phyloP scores from a whole-genome alignment of 371 early-diverging fungal species.

The Rhizopus arrhizus region DNA sequence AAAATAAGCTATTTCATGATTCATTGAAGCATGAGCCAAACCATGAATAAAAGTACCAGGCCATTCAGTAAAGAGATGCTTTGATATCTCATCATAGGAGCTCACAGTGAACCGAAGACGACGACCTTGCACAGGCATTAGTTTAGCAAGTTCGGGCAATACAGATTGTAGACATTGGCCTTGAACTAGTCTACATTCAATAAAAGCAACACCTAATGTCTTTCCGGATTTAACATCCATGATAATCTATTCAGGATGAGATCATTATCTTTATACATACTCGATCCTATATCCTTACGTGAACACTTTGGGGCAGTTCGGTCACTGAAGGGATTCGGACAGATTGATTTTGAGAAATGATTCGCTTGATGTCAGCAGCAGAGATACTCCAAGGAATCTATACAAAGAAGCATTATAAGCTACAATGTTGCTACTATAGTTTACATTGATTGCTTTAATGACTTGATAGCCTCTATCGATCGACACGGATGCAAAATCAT shows the following conservation, averaged over 20 bases:
- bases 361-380: constrained; percentile 1
- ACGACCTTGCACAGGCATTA: constrained; percentile 13
- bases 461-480: not conserved
- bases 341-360: not conserved
- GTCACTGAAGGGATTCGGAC: not conserved
- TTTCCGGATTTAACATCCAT: constrained; percentile 27
- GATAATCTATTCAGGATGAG: constrained; percentile 12
- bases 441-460: constrained; percentile 12
- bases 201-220: constrained; percentile 14
- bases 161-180: not conserved
- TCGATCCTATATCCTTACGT: constrained; percentile 6
- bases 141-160: not conserved
- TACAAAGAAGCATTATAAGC: not conserved
- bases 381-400: constrained; percentile 14
- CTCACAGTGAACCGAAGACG: constrained; percentile 4
- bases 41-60: constrained; percentile 14
- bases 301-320: constrained; percentile 15
- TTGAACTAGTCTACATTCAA: not conserved
- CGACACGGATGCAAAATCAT: not conserved
- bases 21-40: not conserved
- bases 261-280: not conserved
- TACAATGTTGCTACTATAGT: not conserved
- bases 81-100: constrained; percentile 21
- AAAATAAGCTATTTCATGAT: constrained; percentile 4
- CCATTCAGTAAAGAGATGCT: constrained; percentile 15